These are phyloP conservation scores for Kernera saxatilis DNA, from an alignment of 345 rosid genomes.

Conservation along the genomic window DNA sequence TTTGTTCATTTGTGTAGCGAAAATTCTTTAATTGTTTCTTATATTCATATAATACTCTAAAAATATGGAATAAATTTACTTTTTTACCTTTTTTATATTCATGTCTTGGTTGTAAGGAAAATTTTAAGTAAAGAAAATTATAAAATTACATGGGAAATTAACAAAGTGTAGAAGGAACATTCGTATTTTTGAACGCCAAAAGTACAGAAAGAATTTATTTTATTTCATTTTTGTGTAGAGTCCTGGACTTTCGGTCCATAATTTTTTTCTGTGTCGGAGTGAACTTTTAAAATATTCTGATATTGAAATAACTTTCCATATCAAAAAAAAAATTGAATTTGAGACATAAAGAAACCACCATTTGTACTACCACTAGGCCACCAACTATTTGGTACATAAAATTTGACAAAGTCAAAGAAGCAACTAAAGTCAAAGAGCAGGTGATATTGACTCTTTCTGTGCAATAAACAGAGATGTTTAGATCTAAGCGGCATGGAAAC, in stretches of 20 bases:
- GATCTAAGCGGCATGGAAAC: too few species aligned
- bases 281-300: too few species aligned
- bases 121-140: not conserved
- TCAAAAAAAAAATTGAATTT: too few species aligned
- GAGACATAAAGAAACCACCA: too few species aligned
- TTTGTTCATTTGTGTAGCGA: not conserved
- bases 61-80: not conserved
- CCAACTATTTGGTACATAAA: too few species aligned
- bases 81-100: not conserved
- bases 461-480: not conserved
- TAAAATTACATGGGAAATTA: not conserved
- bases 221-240: too few species aligned
- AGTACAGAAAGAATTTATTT: not conserved
- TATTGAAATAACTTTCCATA: too few species aligned
- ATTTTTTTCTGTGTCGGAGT: too few species aligned
- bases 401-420: not conserved
- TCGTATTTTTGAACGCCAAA: not conserved
- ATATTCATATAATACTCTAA: not conserved
- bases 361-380: too few species aligned
- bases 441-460: not conserved
- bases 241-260: too few species aligned
- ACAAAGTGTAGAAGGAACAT: too few species aligned
- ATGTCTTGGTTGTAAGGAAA: not conserved
- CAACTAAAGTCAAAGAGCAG: not conserved
- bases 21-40: constrained; percentile 17